Base-by-base conservation (phyloP, 2,329 filamentous ascomycete genomes). In the Neofusicoccum parvum region DNA sequence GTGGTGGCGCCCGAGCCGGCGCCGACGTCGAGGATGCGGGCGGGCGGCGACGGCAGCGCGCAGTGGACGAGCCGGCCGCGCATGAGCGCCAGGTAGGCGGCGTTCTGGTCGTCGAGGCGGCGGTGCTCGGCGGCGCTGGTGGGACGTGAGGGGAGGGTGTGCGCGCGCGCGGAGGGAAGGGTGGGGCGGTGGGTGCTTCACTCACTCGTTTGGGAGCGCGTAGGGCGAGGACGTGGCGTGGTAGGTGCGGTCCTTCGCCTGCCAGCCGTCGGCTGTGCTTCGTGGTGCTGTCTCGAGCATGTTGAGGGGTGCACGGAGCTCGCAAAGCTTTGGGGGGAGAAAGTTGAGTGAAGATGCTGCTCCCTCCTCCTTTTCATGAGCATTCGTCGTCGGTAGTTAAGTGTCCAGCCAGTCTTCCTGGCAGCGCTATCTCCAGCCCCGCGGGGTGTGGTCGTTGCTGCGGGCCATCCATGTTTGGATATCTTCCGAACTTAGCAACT, bases 151-250 rank as follows among this genome's bases (percentile, higher is more conserved):
- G 3, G 20, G 20, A 23, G 20, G 20, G 20, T 23, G 20, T 23
- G 20, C 20, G 20, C 20, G 20, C 20, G 20, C 20, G 20, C 20
- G 20, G 20, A 23, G 20, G 20, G 20, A 3, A 23, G 20, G 20
- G 10, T 11, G 11, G 12, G 39, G 23, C 14, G 20, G 48, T 34
- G 36, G 3, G 39, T 20, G 51, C 9, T 49, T 9, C n/a, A 15
- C 65, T 63, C 64, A 72, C 70, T 71, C 70, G 50, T 72, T 72
- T 45, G 70, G 70, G 36, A 72, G 65, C 3, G 62, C 45, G 41
- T 72, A 71, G 34, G 67, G 68, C n/a, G 70, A 63, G 9, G 66
- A 46, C 3, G 70, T 69, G 11, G 51, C 53, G 51, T 71, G 70
- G 56, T 70, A 72, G 2, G 32, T 56, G 34, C 66, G 66, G 46